A percentile compares a stretch with the other conserved stretches of the same genome.
These are phyloP conservation scores for Mucor piriformis DNA, from an alignment of 371 early-diverging fungal genomes.

Conservation along the genomic window DNA sequence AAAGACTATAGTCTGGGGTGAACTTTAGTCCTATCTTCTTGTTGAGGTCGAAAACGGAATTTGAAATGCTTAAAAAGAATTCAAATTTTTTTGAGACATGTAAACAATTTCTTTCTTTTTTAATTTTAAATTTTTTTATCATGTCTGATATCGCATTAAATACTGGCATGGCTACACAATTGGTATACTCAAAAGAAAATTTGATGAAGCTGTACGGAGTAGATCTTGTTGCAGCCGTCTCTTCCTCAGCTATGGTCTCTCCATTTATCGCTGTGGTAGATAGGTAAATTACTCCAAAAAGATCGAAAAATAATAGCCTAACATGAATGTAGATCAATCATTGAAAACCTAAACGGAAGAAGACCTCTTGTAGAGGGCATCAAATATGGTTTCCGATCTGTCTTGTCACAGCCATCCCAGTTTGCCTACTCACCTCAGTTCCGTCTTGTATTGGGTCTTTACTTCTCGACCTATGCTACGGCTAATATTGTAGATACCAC, in stretches of 20 bases:
- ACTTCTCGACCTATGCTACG: conserved; percentile 59
- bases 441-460: conserved; percentile 56
- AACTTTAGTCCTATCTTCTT: no score
- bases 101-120: background rate
- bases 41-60: background rate
- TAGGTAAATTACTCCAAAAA: conserved; percentile 32
- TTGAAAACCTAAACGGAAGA: conserved; percentile 64
- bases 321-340: conserved; percentile 49
- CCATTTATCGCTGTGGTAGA: conserved; percentile 72
- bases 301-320: background rate
- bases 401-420: conserved; percentile 46
- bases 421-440: conserved; percentile 55
- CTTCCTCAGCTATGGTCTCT: conserved; percentile 52
- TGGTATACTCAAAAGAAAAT: conserved; percentile 19
- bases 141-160: conserved; percentile 11
- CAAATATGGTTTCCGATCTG: conserved; percentile 37
- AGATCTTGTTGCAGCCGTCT: conserved; percentile 46
- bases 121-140: background rate
- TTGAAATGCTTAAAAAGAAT: background rate
- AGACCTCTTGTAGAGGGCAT: conserved; percentile 49
- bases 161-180: background rate
- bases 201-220: conserved; percentile 40
- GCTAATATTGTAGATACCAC: conserved; percentile 63
- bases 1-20: no score
- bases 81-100: background rate